These are phyloP conservation scores for Trichomonas vaginalis DNA, from an alignment of 208 protist species.

Conservation along the genomic window DNA sequence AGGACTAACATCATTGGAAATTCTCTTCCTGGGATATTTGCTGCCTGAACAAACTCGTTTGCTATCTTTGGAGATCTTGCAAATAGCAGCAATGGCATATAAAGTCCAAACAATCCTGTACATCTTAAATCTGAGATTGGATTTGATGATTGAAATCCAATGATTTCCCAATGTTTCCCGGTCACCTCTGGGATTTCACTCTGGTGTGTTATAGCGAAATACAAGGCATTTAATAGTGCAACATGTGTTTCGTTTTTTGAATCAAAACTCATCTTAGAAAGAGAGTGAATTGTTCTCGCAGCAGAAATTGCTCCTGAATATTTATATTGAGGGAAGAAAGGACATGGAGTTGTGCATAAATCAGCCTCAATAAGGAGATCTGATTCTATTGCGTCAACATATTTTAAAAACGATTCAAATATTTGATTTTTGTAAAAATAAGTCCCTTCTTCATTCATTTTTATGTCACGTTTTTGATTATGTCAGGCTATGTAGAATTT, in stretches of 20 bases:
- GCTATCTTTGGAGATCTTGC: not conserved
- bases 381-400: not conserved
- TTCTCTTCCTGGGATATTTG: not conserved
- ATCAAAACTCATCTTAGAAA: not conserved
- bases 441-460: not conserved
- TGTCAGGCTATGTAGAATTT: too few species aligned
- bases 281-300: not conserved
- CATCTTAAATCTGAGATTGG: not conserved
- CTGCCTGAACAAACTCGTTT: not conserved
- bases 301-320: not conserved
- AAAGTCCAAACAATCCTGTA: not conserved
- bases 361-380: not conserved
- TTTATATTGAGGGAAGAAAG: not conserved
- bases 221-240: not conserved
- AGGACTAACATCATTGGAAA: not conserved
- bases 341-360: not conserved
- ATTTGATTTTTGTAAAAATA: not conserved
- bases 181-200: not conserved
- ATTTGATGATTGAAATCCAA: not conserved
- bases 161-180: not conserved
- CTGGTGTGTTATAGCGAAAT: not conserved
- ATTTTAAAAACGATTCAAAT: not conserved
- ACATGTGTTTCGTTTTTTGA: not conserved
- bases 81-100: not conserved
- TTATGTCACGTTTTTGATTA: not conserved